Base-by-base conservation (phyloP, 306 rosid genomes). In the Cucumis hystrix region DNA sequence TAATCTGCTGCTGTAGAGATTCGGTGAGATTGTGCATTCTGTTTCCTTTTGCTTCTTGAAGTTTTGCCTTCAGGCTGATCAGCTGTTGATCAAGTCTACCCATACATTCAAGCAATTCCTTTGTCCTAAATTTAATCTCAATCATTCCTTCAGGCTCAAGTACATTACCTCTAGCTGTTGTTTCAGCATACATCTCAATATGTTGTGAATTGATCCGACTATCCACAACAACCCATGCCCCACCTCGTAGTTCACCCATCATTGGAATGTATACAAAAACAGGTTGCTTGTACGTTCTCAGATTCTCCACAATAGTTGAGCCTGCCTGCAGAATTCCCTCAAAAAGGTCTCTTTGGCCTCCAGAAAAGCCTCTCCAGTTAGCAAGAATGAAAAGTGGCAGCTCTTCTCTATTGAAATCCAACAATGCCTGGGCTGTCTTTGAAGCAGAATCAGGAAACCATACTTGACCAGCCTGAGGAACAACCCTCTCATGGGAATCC, bases 241-340 rank as follows among this genome's bases (percentile, higher is more conserved):
- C 99, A 2, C 99, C 99, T 0, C 99, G 96, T 73, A 95, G 97
- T 84, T 95, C 99, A 16, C 96, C 97, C 97, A 90, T 87, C 99
- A 89, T 95, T 30, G 99, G 99, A 65, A 95, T 92, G 90, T 89
- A 90, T 5, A 95, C 97, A 79, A 95, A 92, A 70, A 95, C 89
- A 8, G 97, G 99, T 82, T 95, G 97, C 77, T 87, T 89, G 87
- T 92, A 95, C 35, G 99, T 95, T 80, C 99, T 88, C 16, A 95
- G 99, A 85, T 95, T 95, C 88, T 95, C 97, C 77, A 95, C 99
- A 83, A 95, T 95, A 49, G 99, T 89, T n/a, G 99, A 95, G 78
- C 99, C 97, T 2, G 99, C 99, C 84, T 95, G 99, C 84, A 95
- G 92, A 81, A 95, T 95, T 82, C 99, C 97, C 89, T 95, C 97